These are phyloP conservation scores for Thelonectria rubi DNA, from an alignment of 2,329 filamentous ascomycete genomes.

Conservation along the genomic window DNA sequence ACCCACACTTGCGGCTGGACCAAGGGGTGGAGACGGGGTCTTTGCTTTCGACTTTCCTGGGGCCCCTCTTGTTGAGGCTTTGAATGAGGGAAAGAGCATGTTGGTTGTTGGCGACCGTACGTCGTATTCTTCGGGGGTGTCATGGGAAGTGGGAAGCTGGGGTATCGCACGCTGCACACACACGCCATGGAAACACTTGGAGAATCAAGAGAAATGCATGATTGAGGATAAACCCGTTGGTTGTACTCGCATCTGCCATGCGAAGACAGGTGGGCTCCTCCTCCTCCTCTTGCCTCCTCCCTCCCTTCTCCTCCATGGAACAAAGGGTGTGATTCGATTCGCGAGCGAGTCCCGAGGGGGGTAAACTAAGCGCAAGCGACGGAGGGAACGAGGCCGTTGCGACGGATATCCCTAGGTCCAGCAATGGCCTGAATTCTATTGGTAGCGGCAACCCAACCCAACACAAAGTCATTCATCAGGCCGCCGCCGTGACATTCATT, in stretches of 20 bases:
- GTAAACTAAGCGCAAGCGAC: slow-evolving; percentile 3
- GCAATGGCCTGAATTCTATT: too few species aligned
- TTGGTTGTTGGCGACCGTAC: too few species aligned
- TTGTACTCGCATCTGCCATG: too few species aligned
- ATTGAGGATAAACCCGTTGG: too few species aligned
- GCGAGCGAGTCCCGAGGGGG: background rate
- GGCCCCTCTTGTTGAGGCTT: slow-evolving; percentile 7
- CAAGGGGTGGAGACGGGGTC: slow-evolving; percentile 17
- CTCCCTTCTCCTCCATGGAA: background rate
- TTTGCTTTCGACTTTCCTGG: background rate
- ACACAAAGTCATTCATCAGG: background rate
- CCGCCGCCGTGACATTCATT: background rate
- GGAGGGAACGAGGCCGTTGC: slow-evolving; percentile 4
- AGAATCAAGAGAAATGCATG: background rate
- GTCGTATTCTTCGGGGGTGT: background rate
- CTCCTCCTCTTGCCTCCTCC: too few species aligned
- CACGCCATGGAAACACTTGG: background rate
- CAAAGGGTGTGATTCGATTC: slow-evolving; percentile 1
- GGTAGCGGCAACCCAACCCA: too few species aligned
- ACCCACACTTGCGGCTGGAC: slow-evolving; percentile 36
- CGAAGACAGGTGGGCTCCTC: too few species aligned
- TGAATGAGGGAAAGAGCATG: background rate
- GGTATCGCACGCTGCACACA: too few species aligned
- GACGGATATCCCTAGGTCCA: background rate
- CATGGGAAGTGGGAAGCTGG: too few species aligned